Evolutionary conservation across 2,329 filamentous ascomycete genomes (phyloP), one percentile per base, ranked within the genome.

Genomic region (Clonostachys sp.): DNA sequence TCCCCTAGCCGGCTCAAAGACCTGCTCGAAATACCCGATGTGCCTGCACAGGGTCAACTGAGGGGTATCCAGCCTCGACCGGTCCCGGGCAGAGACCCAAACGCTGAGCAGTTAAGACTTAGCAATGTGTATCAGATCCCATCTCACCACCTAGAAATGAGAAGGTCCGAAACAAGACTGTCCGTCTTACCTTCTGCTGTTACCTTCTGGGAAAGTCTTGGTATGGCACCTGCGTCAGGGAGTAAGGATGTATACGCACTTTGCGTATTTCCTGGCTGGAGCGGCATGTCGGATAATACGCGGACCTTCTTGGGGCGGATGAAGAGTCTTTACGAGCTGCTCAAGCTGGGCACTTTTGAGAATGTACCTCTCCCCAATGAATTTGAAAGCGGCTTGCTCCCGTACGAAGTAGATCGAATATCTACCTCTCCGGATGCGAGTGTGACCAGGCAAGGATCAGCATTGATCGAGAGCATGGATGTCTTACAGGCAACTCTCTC

Each of bases 151-250:
- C 70, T 94, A 36, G 83, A 89, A 53, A 72, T 95, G 12, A 83
- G 84, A 44, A 77, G 89, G 46, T 80, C 83, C 17, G 86, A 90
- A 38, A 75, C 77, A 2, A 80, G 78, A 43, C 77, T 91, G 48
- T 89, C 90, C 12, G 73, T 95, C 38, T 71, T 92, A 18, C 87
- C 89, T 3, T 80, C 88, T 1, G 86, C 87, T 1, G 70, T 92
- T 17, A 70, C 77, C 1, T 95, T 94, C 58, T 95, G 89, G 90
- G 89, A 94, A 59, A 83, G 84, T 42, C 70, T 95, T 16, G 87
- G 88, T 1, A 73, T 95, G 2, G 81, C 81, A 2, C 89, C 89
- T 5, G 80, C 81, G 9, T 81, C 81, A 49, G 86, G 87, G 1
- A 59, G 73, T 8, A 95, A 95, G 62, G 81, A 92, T 51, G 70